Evolutionary conservation across 1,284 basidiomycete genomes (phyloP), one percentile per base, ranked within the genome.

Genomic region (Bondarzewia mesenterica): DNA sequence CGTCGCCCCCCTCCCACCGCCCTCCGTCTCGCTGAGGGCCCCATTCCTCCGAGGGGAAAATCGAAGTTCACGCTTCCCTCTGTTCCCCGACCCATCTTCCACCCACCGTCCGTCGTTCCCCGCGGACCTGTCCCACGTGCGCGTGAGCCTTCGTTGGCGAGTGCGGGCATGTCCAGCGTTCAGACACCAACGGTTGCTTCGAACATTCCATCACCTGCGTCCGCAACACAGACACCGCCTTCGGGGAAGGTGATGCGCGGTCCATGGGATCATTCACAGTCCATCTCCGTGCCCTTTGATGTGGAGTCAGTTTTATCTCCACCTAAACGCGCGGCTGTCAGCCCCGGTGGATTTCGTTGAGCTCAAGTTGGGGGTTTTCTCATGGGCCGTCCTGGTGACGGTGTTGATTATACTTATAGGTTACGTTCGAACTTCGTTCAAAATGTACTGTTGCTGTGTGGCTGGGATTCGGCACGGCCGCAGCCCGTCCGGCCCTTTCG

Each of bases 1-100:
- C 79, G 81, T 55, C 75, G 82, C 26, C 64, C 72, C 25, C 78
- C 82, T 5, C 82, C 82, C 4, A 68, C 76, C 42, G 69, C 80
- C 14, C 73, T 85, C 49, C 73, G 66, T 48, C 71, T 85, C 47
- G 61, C 71, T 43, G 63, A 70, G 22, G 81, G 79, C 7, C 79
- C 80, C 15, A 67, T 73, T 15, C 80, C 82, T n/a, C 59, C 72
- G 15, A 69, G 77, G 51, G 74, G 72, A 40, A 56, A 65, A 20
- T 71, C 78, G 14, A 82, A 74, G 58, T 78, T 83, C 58, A 69
- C 64, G 4, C 65, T 84, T 50, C 82, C 82, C 15, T 71, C 73
- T 22, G 25, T 77, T 15, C 82, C 82, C 10, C 64, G 65, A 16
- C 77, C 78, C 1, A 71, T 73, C 15, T 73, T 80, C 51, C 62